These are phyloP conservation scores for Phytomonas sp. DNA, from an alignment of 208 protist genomes.

Conservation along the genomic window DNA sequence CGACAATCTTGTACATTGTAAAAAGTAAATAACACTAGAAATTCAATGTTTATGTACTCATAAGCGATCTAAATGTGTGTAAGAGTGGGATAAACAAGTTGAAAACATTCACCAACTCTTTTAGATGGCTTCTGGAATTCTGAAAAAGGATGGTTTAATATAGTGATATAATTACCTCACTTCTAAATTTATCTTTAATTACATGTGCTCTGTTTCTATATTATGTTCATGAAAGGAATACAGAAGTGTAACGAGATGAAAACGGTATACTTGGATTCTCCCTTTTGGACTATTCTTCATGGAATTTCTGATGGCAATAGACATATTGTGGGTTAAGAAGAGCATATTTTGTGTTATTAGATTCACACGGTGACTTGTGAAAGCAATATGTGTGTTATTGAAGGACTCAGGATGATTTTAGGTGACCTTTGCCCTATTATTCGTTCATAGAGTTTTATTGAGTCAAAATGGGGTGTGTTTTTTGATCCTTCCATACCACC, in stretches of 20 bases:
- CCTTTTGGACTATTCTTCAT: not conserved
- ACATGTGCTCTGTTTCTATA: not conserved
- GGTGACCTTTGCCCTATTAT: not conserved
- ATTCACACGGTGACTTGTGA: not conserved
- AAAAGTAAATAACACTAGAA: not conserved
- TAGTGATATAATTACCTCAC: not conserved
- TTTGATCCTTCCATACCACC: not conserved
- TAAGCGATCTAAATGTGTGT: not conserved
- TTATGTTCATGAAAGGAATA: not conserved
- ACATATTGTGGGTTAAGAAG: not conserved
- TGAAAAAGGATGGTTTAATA: not conserved
- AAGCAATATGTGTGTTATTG: not conserved
- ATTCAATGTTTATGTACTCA: not conserved
- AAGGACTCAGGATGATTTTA: not conserved
- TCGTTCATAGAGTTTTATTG: not conserved
- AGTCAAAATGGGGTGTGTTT: not conserved
- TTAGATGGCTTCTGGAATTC: not conserved
- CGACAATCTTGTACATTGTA: not conserved
- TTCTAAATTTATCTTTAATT: not conserved
- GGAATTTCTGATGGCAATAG: not conserved
- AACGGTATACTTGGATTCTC: not conserved
- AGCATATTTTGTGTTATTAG: not conserved
- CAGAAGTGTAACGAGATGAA: not conserved
- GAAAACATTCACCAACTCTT: not conserved
- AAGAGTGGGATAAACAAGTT: not conserved